Conservation (phyloP, 208 protist species). For the Tetramitus jugosus region DNA sequence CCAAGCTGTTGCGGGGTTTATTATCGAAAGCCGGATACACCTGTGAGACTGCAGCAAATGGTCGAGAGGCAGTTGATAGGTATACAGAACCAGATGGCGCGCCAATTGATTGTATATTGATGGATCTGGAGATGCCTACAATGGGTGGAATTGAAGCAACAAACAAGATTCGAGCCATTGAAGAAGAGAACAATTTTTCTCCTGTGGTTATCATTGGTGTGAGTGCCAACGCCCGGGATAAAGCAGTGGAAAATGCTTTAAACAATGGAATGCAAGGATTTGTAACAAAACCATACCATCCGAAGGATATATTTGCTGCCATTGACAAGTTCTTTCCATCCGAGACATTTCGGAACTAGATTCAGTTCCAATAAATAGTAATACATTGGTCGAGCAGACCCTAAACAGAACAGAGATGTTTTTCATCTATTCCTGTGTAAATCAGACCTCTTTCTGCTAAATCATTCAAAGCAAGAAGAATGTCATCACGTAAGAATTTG, state of each 20-base stretch:
- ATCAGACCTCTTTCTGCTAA: no score
- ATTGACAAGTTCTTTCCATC: not conserved
- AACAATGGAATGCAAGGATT: not conserved
- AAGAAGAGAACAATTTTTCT: not conserved
- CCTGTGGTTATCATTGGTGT: not conserved
- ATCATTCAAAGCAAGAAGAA: no score
- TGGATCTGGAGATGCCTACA: not conserved
- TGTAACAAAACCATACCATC: not conserved
- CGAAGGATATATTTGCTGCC: not conserved
- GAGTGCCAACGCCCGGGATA: not conserved
- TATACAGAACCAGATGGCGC: not conserved
- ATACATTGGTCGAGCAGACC: no score
- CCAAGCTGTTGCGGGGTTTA: not conserved
- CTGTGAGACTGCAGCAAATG: not conserved
- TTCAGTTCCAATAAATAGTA: no score
- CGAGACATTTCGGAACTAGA: no score
- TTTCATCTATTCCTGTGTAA: no score
- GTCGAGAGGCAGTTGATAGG: not conserved
- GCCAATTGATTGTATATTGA: not conserved
- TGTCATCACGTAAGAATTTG: no score
- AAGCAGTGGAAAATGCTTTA: not conserved
- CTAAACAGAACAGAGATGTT: no score
- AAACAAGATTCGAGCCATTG: not conserved
- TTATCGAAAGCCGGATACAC: not conserved
- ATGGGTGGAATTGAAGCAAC: not conserved